Conservation (phyloP, 352 stramenopile genomes). For the Halophytophthora polymorphica region DNA sequence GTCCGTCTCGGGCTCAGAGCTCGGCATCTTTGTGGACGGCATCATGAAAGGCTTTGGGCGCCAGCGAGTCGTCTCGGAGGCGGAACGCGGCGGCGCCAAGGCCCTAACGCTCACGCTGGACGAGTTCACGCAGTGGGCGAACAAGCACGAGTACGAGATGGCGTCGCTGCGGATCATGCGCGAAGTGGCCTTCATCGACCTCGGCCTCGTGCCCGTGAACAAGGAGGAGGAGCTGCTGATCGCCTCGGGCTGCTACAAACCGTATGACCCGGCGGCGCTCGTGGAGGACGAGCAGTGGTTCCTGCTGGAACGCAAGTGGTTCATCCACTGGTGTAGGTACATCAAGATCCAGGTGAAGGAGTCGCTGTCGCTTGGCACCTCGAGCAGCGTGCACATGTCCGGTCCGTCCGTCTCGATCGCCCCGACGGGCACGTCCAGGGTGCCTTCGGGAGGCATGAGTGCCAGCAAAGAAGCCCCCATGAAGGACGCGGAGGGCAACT, state of each 20-base stretch:
- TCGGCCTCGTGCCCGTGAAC: conserved; percentile 62
- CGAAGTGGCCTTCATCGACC: conserved; percentile 80
- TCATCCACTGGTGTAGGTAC: conserved; percentile 84
- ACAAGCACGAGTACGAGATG: conserved; percentile 77
- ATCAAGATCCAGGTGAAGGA: conserved; percentile 47
- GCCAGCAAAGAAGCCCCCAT: conserved; percentile 61
- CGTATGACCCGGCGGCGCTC: conserved; percentile 62
- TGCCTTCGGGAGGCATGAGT: conserved; percentile 10
- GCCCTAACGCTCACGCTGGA: conserved; percentile 52
- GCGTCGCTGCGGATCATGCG: conserved; percentile 77
- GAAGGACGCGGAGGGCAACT: conserved; percentile 78
- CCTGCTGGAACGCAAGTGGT: conserved; percentile 82
- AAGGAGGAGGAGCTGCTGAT: conserved; percentile 82
- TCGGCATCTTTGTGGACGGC: conserved; percentile 76
- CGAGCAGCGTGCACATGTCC: conserved; percentile 6
- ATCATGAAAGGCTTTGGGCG: conserved; percentile 62
- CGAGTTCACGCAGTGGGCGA: conserved; percentile 66
- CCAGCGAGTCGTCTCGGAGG: conserved; percentile 28
- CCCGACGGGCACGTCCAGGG: conserved; percentile 34
- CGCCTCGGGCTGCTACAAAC: conserved; percentile 66
- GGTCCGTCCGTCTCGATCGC: conserved; percentile 17
- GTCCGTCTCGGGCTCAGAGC: conserved; percentile 73
- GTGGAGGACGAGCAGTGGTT: conserved; percentile 87
- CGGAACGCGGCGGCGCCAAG: conserved; percentile 24
- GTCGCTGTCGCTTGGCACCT: conserved; percentile 17